These are phyloP conservation scores for Lactarius vividus DNA, from an alignment of 768 basidiomycete species.

Conservation along the genomic window DNA sequence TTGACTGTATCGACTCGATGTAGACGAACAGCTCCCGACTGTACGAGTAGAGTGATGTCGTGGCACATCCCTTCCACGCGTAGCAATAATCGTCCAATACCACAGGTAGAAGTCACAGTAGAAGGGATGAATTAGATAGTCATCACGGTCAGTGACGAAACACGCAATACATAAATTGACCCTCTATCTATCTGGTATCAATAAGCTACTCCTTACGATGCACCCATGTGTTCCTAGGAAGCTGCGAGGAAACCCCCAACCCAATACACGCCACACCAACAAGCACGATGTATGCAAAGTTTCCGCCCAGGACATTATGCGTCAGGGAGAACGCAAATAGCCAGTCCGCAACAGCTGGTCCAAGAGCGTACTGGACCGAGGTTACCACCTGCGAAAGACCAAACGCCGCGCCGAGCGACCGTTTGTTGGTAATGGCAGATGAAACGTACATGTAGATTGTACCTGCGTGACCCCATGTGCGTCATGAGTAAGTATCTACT, in stretches of 20 bases:
- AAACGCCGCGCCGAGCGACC: conserved; percentile 67
- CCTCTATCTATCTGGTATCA: too few relatives aligned
- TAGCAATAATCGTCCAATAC: too few relatives aligned
- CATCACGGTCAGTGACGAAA: too few relatives aligned
- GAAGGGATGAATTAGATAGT: too few relatives aligned
- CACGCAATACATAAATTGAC: too few relatives aligned
- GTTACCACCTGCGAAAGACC: conserved; percentile 43
- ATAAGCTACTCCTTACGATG: not conserved
- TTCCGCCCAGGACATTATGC: conserved; percentile 27
- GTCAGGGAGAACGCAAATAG: conserved; percentile 61
- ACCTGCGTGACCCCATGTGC: conserved; percentile 41
- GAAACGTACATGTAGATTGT: conserved; percentile 67
- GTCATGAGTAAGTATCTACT: not conserved
- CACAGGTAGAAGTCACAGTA: too few relatives aligned
- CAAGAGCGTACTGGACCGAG: conserved; percentile 42
- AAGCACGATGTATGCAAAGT: not conserved
- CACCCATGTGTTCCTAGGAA: not conserved
- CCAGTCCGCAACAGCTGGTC: conserved; percentile 60
- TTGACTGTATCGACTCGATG: too few relatives aligned
- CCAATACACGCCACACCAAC: not conserved
- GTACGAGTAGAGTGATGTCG: too few relatives aligned
- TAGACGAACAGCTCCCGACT: too few relatives aligned
- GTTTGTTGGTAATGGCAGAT: conserved; percentile 58
- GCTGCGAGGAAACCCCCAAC: not conserved
- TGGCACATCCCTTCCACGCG: too few relatives aligned